Conservation (phyloP, 176 grass and related monocot genomes). For the Musa schizocarpa region DNA sequence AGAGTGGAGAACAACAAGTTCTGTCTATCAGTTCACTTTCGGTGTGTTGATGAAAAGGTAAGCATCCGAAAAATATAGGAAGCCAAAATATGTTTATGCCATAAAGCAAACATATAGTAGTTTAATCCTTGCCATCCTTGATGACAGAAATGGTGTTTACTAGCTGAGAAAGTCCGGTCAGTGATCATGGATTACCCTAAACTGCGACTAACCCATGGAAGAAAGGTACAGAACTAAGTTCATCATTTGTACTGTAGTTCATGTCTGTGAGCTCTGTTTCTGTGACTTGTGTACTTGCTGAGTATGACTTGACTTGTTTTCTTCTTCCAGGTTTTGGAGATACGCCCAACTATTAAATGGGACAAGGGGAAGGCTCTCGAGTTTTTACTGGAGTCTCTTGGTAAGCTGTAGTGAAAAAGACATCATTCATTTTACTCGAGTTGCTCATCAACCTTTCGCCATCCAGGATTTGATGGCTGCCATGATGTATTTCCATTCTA, state of each 20-base stretch:
- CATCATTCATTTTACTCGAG: too few species aligned
- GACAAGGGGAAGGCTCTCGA: slow-evolving; percentile 18
- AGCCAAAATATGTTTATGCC: too few species aligned
- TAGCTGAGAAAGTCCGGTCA: not conserved
- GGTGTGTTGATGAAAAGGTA: slow-evolving; percentile 14
- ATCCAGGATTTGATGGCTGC: slow-evolving; percentile 3
- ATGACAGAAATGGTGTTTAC: slow-evolving; percentile 8
- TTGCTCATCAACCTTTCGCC: too few species aligned
- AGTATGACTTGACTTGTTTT: not conserved
- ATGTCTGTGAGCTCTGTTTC: too few species aligned
- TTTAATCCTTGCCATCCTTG: too few species aligned
- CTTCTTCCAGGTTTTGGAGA: slow-evolving; percentile 12
- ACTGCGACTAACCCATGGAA: slow-evolving; percentile 7
- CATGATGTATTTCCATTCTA: slow-evolving; percentile 2
- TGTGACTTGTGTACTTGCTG: too few species aligned
- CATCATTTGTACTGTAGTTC: not conserved
- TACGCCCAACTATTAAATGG: slow-evolving; percentile 17
- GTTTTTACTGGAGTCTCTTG: slow-evolving; percentile 14
- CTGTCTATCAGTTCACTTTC: slow-evolving; percentile 15
- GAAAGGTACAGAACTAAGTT: not conserved
- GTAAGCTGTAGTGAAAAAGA: not conserved
- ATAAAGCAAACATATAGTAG: too few species aligned
- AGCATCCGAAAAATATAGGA: too few species aligned
- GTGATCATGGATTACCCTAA: slow-evolving; percentile 13
- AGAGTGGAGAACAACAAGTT: slow-evolving; percentile 16